phyloP scores from a whole-genome alignment of 129 eudicot genomes.

The Centaurea solstitialis region DNA sequence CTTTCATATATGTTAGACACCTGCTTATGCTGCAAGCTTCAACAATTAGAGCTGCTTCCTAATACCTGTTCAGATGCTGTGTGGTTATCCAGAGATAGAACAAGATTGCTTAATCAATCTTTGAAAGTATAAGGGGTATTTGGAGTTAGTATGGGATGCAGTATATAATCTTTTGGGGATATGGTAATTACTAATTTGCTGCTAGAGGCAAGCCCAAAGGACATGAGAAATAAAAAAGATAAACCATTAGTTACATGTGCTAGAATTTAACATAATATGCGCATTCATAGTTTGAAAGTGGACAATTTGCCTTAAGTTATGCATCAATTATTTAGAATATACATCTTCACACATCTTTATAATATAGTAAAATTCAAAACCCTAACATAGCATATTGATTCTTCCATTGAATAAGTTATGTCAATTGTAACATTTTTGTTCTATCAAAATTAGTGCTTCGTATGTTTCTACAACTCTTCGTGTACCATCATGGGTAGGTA shows the following conservation, averaged over 20 bases:
- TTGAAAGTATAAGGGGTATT: background rate
- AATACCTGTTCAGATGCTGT: background rate
- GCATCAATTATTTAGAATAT: background rate
- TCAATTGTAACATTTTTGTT: background rate
- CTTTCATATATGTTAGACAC: background rate
- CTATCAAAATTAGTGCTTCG: background rate
- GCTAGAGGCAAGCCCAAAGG: background rate
- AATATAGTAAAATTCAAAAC: constrained; percentile 3
- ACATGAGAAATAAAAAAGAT: background rate
- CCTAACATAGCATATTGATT: background rate
- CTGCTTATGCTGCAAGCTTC: background rate
- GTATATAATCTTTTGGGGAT: background rate
- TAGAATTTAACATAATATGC: background rate
- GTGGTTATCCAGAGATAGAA: background rate
- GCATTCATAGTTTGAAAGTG: background rate
- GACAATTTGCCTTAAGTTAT: background rate
- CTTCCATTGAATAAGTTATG: background rate
- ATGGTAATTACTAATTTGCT: background rate
- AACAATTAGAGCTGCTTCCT: background rate
- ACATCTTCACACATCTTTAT: background rate
- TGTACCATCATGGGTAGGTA: background rate
- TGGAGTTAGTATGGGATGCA: background rate
- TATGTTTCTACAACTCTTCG: background rate
- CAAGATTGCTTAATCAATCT: background rate
- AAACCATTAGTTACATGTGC: background rate